Conservation (phyloP, 129 eudicot genomes). For the Dittrichia graveolens region DNA sequence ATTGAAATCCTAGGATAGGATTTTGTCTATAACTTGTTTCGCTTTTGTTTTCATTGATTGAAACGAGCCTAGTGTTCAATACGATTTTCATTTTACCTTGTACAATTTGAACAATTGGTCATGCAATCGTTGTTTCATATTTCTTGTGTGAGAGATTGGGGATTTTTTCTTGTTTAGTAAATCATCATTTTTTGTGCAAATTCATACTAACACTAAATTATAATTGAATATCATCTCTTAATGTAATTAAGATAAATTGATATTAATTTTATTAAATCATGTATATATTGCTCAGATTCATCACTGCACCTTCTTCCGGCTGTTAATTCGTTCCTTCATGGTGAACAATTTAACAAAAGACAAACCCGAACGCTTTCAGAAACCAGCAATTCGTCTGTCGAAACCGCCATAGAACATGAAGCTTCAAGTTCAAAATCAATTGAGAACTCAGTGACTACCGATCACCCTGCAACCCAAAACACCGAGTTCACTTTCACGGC, state of each 20-base stretch:
- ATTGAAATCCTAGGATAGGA: conserved; percentile 18
- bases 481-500: conserved; percentile 40
- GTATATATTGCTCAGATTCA: conserved; percentile 37
- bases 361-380: conserved; percentile 46
- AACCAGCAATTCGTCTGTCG: conserved; percentile 29
- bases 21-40: background rate
- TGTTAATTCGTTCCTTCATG: conserved; percentile 33
- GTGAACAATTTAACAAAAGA: conserved; percentile 28
- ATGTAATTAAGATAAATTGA: background rate
- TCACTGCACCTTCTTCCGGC: conserved; percentile 33
- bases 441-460: conserved; percentile 21
- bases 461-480: conserved; percentile 27
- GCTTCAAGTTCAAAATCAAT: conserved; percentile 31
- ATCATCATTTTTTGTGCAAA: too few relatives aligned
- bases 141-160: too few relatives aligned
- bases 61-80: background rate
- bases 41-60: background rate
- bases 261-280: background rate
- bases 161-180: background rate
- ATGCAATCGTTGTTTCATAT: background rate
- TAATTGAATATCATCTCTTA: background rate
- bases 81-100: background rate
- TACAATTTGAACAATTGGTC: background rate
- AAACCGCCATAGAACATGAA: conserved; percentile 30
- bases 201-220: background rate